Base-by-base conservation (phyloP, 2,329 filamentous ascomycete species). In the Talaromyces sp. region DNA sequence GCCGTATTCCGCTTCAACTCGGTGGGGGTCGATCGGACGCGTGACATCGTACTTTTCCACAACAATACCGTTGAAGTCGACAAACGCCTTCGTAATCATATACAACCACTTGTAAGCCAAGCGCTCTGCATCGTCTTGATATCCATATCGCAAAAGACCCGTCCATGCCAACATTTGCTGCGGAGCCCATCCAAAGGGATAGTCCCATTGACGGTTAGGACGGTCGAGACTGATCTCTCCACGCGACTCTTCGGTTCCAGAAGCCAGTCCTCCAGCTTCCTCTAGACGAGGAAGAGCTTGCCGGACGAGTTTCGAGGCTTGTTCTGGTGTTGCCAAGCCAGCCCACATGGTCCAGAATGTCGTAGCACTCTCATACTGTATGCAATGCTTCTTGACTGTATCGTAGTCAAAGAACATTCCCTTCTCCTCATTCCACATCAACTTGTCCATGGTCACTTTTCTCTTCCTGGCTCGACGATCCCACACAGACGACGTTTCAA, bases 41-140 rank as follows among this genome's bases (percentile, higher is more conserved):
- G 94, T 98, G 66, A 99, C 95, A 78, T 99, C 92, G 81, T 99
- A 99, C 82, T 99, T 99, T 80, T 99, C 95, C 6, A 98, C 95
- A 1, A 99, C 94, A 9, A 97, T 93, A 45, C 95, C 95, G 75
- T 98, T 98, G 83, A 94, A 98, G 77, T 99, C 94, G 67, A 97
- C 93, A 80, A 98, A 98, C 0, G 95, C 93, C 79, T 96, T 97
- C 65, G 92, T 97, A 73, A 97, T 93, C 94, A 98, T 98, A 77
- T 93, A 96, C 62, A 97, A 81, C 95, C 95, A 99, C 78, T 95
- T 93, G 79, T 99, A 99, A 0, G 92, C 91, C 68, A 99, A 80
- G 39, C 93, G 85, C 79, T 97, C 91, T 1, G 93, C 93, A 67
- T 97, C 93, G 27, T 94, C 91, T 33, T 90, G 88, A 75, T 96